These are phyloP conservation scores for Manihot esculenta DNA, from an alignment of 441 rosid species.

Conservation along the genomic window DNA sequence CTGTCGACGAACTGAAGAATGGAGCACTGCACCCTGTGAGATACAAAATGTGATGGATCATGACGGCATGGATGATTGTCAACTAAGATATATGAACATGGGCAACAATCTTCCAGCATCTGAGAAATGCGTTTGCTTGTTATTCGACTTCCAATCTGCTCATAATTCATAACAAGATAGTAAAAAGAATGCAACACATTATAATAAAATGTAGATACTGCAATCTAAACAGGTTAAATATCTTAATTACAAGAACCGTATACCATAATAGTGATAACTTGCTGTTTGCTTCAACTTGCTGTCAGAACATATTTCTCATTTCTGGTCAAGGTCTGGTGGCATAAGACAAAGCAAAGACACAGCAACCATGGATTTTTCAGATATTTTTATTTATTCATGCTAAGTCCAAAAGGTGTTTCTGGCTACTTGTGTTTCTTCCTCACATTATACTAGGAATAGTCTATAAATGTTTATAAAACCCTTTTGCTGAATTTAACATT, in stretches of 20 bases:
- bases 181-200: slow-evolving; percentile 17
- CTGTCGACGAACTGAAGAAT: slow-evolving; percentile 58
- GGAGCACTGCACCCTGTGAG: slow-evolving; percentile 88
- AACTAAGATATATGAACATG: slow-evolving; percentile 72
- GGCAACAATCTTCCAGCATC: slow-evolving; percentile 76
- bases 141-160: slow-evolving; percentile 89
- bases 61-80: slow-evolving; percentile 86
- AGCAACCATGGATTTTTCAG: neutral
- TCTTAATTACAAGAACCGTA: neutral
- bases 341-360: neutral
- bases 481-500: neutral
- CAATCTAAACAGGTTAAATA: slow-evolving; percentile 3
- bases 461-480: neutral
- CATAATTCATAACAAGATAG: slow-evolving; percentile 29
- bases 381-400: neutral
- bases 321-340: neutral
- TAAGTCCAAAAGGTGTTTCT: neutral
- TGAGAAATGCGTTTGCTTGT: slow-evolving; percentile 84
- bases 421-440: neutral
- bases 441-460: neutral
- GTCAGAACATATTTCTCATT: neutral
- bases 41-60: slow-evolving; percentile 92
- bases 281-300: neutral
- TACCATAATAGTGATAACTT: neutral
- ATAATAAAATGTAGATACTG: slow-evolving; percentile 9